phyloP scores from a whole-genome alignment of 2,329 filamentous ascomycete genomes.

The Dryadomyces quercivorus region DNA sequence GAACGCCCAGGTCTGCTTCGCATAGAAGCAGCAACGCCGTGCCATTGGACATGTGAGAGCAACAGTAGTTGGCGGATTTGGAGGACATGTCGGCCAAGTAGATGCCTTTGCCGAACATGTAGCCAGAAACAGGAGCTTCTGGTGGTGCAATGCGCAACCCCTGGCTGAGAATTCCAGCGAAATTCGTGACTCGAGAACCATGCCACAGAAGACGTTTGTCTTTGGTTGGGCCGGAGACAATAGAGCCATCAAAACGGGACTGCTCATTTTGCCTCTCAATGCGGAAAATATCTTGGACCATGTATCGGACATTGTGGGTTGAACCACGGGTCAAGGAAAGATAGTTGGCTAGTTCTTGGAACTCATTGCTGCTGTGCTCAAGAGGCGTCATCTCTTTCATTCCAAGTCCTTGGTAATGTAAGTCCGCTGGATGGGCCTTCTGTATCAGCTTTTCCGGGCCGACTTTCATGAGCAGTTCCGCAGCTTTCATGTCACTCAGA shows the following conservation, averaged over 20 bases:
- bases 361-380: conserved; percentile 47
- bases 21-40: conserved; percentile 69
- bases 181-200: conserved; percentile 73
- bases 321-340: conserved; percentile 52
- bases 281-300: conserved; percentile 67
- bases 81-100: conserved; percentile 78
- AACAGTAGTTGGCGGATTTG: conserved; percentile 74
- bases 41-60: conserved; percentile 44
- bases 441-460: conserved; percentile 36
- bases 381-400: conserved; percentile 68
- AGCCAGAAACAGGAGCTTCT: conserved; percentile 65
- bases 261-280: conserved; percentile 65
- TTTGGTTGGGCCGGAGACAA: conserved; percentile 16
- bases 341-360: conserved; percentile 51
- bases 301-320: conserved; percentile 51
- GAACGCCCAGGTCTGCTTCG: conserved; percentile 69
- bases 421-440: conserved; percentile 53
- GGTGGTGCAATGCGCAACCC: conserved; percentile 82
- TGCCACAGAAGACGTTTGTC: conserved; percentile 78
- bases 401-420: conserved; percentile 57
- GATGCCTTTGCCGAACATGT: conserved; percentile 87
- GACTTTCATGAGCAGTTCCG: conserved; percentile 63
- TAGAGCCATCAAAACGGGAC: conserved; percentile 50
- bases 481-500: conserved; percentile 75
- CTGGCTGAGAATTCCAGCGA: conserved; percentile 75